Conservation (phyloP, 805 yeast genomes). For the Saccharomycopsis javanensis region DNA sequence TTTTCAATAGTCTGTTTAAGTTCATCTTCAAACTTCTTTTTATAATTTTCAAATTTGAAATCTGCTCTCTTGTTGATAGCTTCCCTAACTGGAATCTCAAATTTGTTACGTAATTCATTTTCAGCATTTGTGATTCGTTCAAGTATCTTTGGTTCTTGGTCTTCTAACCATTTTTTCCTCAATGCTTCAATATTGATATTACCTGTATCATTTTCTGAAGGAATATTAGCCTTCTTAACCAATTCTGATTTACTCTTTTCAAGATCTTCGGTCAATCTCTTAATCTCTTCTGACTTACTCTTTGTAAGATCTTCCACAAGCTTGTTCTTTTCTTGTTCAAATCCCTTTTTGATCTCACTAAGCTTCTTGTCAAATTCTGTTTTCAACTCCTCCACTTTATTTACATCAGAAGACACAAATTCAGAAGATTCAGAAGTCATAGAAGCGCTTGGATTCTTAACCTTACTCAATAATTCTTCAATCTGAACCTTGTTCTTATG, state of each 20-base stretch:
- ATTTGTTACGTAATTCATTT: conserved; percentile 21
- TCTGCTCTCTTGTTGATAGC: conserved; percentile 19
- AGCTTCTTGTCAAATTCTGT: conserved; percentile 3
- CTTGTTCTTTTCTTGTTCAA: conserved; percentile 17
- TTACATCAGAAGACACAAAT: conserved; percentile 11
- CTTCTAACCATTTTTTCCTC: conserved; percentile 12
- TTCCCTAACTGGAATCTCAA: conserved; percentile 16
- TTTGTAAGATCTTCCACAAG: neutral
- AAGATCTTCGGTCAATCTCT: conserved; percentile 6
- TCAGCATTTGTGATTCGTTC: conserved; percentile 11
- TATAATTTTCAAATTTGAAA: conserved; percentile 24
- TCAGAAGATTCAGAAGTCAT: neutral
- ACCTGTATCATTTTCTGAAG: neutral
- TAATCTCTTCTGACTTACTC: conserved; percentile 5
- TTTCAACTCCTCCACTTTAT: conserved; percentile 12
- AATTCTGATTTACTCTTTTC: neutral
- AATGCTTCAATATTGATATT: conserved; percentile 10
- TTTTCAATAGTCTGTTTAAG: conserved; percentile 6
- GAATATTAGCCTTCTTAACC: neutral
- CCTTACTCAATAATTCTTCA: neutral
- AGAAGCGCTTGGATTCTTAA: neutral
- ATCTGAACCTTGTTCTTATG: neutral
- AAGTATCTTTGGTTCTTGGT: conserved; percentile 18
- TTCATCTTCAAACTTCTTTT: conserved; percentile 16
- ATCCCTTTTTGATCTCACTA: conserved; percentile 18